Evolutionary conservation across 192 early-diverging fungal genomes (phyloP).

Genomic region (Phycomyces nitens): DNA sequence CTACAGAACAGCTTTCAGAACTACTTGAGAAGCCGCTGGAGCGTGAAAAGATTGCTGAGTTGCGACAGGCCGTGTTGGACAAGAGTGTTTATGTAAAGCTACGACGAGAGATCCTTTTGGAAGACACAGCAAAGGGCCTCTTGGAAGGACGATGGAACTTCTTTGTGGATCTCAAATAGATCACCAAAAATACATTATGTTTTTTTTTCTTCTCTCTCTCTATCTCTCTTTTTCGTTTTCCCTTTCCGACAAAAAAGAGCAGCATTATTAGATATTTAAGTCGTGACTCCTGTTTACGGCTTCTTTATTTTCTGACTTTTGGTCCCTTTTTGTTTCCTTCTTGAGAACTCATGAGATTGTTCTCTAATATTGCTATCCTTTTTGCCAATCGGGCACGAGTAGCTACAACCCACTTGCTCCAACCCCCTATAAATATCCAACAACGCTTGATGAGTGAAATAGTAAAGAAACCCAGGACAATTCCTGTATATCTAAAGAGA

Average conservation of each 20-base stretch:
- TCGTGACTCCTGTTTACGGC: too few species aligned
- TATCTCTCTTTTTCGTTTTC: not conserved
- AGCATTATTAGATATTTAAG: too few species aligned
- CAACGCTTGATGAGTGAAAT: too few species aligned
- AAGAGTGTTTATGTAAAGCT: constrained; percentile 90
- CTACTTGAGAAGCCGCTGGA: constrained; percentile 85
- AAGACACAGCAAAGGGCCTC: constrained; percentile 88
- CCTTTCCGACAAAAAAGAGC: not conserved
- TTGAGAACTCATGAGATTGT: too few species aligned
- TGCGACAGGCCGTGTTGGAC: constrained; percentile 86
- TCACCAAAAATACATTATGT: not conserved
- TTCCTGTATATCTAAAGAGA: too few species aligned
- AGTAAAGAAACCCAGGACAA: too few species aligned
- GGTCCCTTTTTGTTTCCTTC: too few species aligned
- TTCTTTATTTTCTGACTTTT: too few species aligned
- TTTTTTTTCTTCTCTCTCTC: not conserved
- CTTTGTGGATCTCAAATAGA: constrained; percentile 38
- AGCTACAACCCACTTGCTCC: too few species aligned
- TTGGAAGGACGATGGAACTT: constrained; percentile 81
- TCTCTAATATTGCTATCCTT: too few species aligned
- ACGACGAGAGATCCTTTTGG: constrained; percentile 84
- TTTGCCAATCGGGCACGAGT: too few species aligned
- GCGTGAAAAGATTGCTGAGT: constrained; percentile 67
- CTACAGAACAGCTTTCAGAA: constrained; percentile 90
- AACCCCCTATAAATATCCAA: too few species aligned